Evolutionary conservation across 345 rosid species (phyloP).

Genomic region (Lepidium africanum): DNA sequence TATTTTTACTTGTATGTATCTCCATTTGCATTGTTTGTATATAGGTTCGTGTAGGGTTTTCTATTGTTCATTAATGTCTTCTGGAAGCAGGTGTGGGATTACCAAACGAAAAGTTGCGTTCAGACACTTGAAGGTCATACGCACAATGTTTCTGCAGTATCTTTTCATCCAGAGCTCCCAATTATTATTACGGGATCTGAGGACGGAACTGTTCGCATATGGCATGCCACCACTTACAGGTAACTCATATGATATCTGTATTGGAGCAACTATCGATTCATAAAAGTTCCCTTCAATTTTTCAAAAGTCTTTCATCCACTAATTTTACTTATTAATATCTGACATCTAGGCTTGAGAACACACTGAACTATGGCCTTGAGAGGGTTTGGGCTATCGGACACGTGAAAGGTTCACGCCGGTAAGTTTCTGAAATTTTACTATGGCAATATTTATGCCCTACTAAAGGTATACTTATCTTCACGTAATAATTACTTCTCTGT

Average conservation of each 20-base stretch:
- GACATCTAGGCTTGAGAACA: slow-evolving; percentile 48
- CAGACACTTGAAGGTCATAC: slow-evolving; percentile 80
- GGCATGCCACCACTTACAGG: slow-evolving; percentile 87
- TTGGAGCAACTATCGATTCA: not conserved
- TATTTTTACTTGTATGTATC: slow-evolving; percentile 1
- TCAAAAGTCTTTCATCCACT: not conserved
- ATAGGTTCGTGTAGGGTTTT: slow-evolving; percentile 7
- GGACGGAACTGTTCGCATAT: slow-evolving; percentile 75
- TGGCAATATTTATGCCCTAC: not conserved
- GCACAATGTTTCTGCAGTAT: slow-evolving; percentile 79
- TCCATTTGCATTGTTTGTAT: slow-evolving; percentile 1
- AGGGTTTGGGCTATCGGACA: slow-evolving; percentile 79
- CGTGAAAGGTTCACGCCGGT: slow-evolving; percentile 70
- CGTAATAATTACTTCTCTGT: not conserved
- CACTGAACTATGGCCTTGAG: slow-evolving; percentile 70
- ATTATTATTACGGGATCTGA: slow-evolving; percentile 79
- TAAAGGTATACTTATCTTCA: not conserved
- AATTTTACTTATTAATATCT: slow-evolving; percentile 1
- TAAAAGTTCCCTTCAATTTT: not conserved
- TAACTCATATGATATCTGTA: slow-evolving; percentile 14
- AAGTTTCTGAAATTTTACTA: slow-evolving; percentile 23
- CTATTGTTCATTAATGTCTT: slow-evolving; percentile 22
- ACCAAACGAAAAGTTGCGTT: slow-evolving; percentile 74
- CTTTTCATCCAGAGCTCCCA: slow-evolving; percentile 83
- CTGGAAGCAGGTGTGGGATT: slow-evolving; percentile 67